Evolutionary conservation across 805 yeast genomes (phyloP), one percentile per base, ranked within the genome.

Genomic region (Millerozyma miso): DNA sequence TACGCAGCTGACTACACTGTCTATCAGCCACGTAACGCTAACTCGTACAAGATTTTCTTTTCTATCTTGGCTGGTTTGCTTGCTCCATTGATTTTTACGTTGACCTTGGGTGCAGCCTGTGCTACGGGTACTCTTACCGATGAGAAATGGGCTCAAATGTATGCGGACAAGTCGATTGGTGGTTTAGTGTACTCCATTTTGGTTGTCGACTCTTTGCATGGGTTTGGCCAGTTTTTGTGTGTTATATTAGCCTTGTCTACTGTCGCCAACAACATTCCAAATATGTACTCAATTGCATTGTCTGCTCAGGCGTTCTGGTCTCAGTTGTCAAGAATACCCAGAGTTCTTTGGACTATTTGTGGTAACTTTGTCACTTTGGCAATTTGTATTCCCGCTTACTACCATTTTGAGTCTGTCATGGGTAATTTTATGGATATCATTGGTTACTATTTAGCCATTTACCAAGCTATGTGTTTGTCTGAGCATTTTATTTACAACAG

Each of bases 1-100:
- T 88, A 83, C 54, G 93, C 97, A 19, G 80, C 95, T 40, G 97
- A 89, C 68, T 90, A 89, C 69, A 88, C 96, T 39, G 88, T 84
- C 35, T 90, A 88, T 70, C 88, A 85, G 77, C 87, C 85, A 51
- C 71, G 76, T 54, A 74, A 77, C 56, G 79, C 83, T 49, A 77
- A 76, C 63, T 69, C 79, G 35, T 49, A 52, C 58, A 81, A 71
- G 58, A 72, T 88, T 43, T 88, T 88, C 69, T 60, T 76, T 42
- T 76, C 81, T 49, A 79, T 89, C 43, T 62, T 78, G 46, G 49
- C 65, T 35, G 95, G 67, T 7, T 53, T 63, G 44, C 51, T 55
- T 19, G 14, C 55, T 6, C 65, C 68, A 12, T 50, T 48, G 13
- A 55, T 59, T 12, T 62, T 62, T 39, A 51, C 64, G n/a, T 49